Conservation (phyloP, 208 protist genomes). For the Wallacemonas rigidus region DNA sequence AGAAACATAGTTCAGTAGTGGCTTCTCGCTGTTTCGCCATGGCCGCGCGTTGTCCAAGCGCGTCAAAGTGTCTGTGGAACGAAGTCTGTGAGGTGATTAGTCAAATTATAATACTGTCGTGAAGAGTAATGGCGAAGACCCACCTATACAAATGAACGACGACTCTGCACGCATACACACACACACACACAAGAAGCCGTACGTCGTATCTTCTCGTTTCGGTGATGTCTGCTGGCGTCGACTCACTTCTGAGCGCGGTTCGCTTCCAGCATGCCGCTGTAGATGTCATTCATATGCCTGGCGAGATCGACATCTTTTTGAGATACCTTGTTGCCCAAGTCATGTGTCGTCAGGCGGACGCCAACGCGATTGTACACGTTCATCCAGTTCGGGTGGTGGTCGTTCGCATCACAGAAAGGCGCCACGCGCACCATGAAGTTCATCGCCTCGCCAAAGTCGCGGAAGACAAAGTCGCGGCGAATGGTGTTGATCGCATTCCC, state of each 20-base stretch:
- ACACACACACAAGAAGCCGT: too few relatives aligned
- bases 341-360: conserved; percentile 94
- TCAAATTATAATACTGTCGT: not conserved
- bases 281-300: conserved; percentile 55
- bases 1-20: not conserved
- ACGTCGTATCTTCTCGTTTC: not conserved
- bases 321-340: conserved; percentile 84
- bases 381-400: conserved; percentile 96
- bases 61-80: not conserved
- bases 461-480: conserved; percentile 73
- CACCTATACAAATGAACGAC: too few relatives aligned
- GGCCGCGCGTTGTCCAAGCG: too few relatives aligned
- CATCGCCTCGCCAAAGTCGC: conserved; percentile 90
- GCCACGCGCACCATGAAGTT: conserved; percentile 90
- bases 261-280: conserved; percentile 15
- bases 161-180: too few relatives aligned
- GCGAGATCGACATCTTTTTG: conserved; percentile 83
- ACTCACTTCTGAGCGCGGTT: not conserved
- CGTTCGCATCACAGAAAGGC: conserved; percentile 76
- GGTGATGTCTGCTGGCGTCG: not conserved
- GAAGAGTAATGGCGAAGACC: too few relatives aligned
- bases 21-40: not conserved
- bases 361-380: conserved; percentile 95
- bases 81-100: not conserved
- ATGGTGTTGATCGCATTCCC: conserved; percentile 54